Evolutionary conservation across 495 filamentous ascomycete genomes (phyloP), one percentile per base, ranked within the genome.

Genomic region (Daldinia concentrica): DNA sequence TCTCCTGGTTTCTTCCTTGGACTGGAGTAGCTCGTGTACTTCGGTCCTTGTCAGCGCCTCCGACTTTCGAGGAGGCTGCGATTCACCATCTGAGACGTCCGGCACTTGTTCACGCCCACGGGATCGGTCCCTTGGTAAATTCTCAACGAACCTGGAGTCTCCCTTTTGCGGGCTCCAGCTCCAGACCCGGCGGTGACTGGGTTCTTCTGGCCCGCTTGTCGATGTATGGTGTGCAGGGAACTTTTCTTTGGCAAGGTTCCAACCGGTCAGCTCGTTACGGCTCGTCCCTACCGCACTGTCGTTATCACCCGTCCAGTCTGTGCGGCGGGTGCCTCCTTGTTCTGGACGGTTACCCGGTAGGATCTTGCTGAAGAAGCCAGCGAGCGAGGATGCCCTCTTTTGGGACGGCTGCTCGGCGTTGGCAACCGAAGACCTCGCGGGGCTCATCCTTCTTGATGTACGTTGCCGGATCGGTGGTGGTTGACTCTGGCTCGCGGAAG

Each of bases 271-370:
- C 12, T 74, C 69, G 41, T 66, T 66, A 24, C 63, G 61, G 19
- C 66, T 67, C 15, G 52, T 43, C 26, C 32, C 62, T 14, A 64
- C 32, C 56, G 73, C 67, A 22, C n/a, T 27, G 62, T 71, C 72
- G 9, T 54, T 61, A 50, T 74, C 66, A 17, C 41, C 57, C 19
- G 71, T 69, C 54, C 66, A 66, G 19, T 77, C 73, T 2, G 48
- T 29, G 29, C 76, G 79, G 19, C 64, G 50, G 0, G 84, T 84
- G 8, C 80, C 72, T 11, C 84, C 83, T 15, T 75, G 77, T 54
- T 86, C 84, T 2, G 80, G 76, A 0, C 81, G 80, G 24, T 78
- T 75, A 64, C 82, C 83, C 0, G 83, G 79, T 54, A 80, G 51
- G 61, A 85, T 76, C 71, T 78, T 69, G 55, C 62, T 64, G 29